A percentile compares a stretch with the other conserved stretches of the same genome.
Conservation (phyloP, 2,329 filamentous ascomycete species). For the Eutypa lata region DNA sequence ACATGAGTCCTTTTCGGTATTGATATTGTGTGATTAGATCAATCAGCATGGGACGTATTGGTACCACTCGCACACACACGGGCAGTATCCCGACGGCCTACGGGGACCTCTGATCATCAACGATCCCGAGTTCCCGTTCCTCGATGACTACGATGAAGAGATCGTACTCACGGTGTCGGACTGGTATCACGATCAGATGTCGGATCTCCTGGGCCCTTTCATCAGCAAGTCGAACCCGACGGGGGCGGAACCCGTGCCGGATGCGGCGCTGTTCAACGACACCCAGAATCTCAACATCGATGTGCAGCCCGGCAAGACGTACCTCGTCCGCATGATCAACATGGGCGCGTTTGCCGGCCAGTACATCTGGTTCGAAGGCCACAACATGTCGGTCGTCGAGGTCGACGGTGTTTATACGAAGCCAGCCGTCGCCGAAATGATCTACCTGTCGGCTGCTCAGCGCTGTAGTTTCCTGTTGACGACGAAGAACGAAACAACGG, state of each 20-base stretch:
- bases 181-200: slow-evolving; percentile 65
- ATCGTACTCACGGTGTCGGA: slow-evolving; percentile 64
- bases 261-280: slow-evolving; percentile 70
- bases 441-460: slow-evolving; percentile 68
- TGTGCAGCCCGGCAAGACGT: slow-evolving; percentile 66
- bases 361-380: slow-evolving; percentile 65
- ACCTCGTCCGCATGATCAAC: slow-evolving; percentile 70
- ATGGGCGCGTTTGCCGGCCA: slow-evolving; percentile 69
- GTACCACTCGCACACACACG: slow-evolving; percentile 70
- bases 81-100: slow-evolving; percentile 69
- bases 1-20: too few relatives aligned
- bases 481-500: slow-evolving; percentile 56
- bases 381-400: slow-evolving; percentile 67
- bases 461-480: slow-evolving; percentile 62
- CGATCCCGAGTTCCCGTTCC: slow-evolving; percentile 58
- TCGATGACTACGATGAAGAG: slow-evolving; percentile 58
- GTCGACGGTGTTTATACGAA: slow-evolving; percentile 71
- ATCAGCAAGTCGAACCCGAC: slow-evolving; percentile 53
- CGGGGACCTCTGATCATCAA: slow-evolving; percentile 63
- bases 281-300: slow-evolving; percentile 56
- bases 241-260: slow-evolving; percentile 63
- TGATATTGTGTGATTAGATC: slow-evolving; percentile 34
- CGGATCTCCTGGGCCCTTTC: slow-evolving; percentile 43
- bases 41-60: slow-evolving; percentile 73
- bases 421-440: slow-evolving; percentile 54